These are phyloP conservation scores for Thelonectria discophora DNA, from an alignment of 2,329 filamentous ascomycete genomes.

Conservation along the genomic window DNA sequence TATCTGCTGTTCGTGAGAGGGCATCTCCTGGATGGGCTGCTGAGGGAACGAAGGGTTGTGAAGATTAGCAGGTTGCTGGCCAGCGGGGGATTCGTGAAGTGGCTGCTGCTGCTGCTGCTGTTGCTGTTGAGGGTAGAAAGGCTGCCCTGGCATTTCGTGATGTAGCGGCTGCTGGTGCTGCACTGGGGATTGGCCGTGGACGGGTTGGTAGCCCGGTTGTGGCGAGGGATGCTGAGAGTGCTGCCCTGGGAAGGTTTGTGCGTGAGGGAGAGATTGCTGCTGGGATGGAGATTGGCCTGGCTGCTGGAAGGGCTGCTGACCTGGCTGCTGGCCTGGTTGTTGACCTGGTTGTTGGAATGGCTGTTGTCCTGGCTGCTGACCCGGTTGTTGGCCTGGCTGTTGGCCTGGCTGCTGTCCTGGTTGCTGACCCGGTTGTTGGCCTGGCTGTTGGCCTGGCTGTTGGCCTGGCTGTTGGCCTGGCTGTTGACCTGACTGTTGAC, in stretches of 20 bases:
- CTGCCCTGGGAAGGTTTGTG: too few relatives aligned
- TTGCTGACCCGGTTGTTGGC: neutral
- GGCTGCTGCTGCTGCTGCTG: neutral
- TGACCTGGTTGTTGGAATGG: neutral
- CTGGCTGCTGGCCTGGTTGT: slow-evolving; percentile 14
- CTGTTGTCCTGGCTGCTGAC: slow-evolving; percentile 1
- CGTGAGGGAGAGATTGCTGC: neutral
- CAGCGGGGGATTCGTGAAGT: neutral
- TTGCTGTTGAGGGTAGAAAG: neutral
- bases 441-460: neutral
- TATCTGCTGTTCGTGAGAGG: neutral
- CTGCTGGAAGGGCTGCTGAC: neutral
- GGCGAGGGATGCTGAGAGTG: neutral
- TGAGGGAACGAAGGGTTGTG: neutral
- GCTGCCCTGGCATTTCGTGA: too few relatives aligned
- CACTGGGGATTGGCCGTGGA: neutral
- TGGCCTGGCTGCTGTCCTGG: neutral
- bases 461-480: neutral
- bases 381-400: neutral
- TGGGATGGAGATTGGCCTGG: neutral
- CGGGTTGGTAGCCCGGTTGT: neutral
- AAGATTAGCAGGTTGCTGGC: neutral
- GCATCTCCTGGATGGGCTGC: neutral
- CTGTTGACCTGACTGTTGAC: neutral
- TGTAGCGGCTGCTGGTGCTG: too few relatives aligned